These are phyloP conservation scores for Ceratobasidium sp. DNA, from an alignment of 1,284 basidiomycete genomes.

Conservation along the genomic window DNA sequence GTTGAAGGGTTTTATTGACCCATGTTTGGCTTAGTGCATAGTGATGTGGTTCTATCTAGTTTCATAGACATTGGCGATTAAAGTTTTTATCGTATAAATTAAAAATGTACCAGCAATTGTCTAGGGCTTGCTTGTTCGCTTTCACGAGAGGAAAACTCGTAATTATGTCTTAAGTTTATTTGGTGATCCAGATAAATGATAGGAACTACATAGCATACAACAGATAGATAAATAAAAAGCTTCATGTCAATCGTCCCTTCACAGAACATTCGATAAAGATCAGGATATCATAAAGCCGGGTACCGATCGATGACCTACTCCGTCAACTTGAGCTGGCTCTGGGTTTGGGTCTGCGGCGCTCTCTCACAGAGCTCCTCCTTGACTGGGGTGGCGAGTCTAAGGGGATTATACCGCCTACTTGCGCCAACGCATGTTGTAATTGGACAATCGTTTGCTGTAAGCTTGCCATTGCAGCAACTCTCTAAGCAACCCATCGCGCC, in stretches of 20 bases:
- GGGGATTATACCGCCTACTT: constrained; percentile 14
- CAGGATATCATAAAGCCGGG: background rate
- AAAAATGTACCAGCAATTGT: no score
- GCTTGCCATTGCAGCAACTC: constrained; percentile 31
- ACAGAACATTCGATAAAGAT: background rate
- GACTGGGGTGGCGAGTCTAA: constrained; percentile 23
- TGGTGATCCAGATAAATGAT: no score
- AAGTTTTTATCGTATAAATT: no score
- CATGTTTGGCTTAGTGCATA: background rate
- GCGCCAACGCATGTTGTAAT: constrained; percentile 22
- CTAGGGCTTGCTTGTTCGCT: no score
- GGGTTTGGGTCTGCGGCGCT: constrained; percentile 12
- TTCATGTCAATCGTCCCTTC: background rate
- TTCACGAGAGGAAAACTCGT: no score
- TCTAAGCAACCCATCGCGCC: background rate
- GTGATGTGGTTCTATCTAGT: no score
- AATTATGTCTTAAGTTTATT: background rate
- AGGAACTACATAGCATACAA: constrained; percentile 8
- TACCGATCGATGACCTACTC: no score
- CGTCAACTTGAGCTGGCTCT: constrained; percentile 8
- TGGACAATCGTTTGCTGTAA: constrained; percentile 39
- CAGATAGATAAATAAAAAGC: background rate
- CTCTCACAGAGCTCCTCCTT: background rate
- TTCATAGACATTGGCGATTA: no score
- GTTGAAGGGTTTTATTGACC: no score